Base-by-base conservation (phyloP, 257 asterid genomes). In the Gynochthodes officinalis region DNA sequence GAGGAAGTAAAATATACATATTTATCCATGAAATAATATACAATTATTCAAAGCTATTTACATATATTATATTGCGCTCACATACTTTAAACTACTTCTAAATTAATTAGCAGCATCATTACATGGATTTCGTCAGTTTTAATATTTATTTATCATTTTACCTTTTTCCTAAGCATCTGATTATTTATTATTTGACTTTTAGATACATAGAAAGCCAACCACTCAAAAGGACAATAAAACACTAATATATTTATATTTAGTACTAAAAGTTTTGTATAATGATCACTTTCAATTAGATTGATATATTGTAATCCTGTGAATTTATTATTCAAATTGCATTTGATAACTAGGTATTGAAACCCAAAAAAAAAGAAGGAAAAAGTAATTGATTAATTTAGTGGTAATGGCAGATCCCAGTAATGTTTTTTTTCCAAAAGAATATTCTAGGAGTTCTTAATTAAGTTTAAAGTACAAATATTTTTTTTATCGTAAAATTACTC, bases 391-490 rank as follows among this genome's bases (percentile, higher is more conserved):
- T 1, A 48, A 35, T 7, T 1, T 50, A 35, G 35, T 32, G 49
- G 49, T 10, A 54, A 39, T 40, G 37, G 64, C 33, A 54, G 53
- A 69, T 69, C 64, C 73, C n/a, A 53, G 64, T 37, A 53, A 50
- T 33, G 49, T 14, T 32, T 11, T 14, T 68, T 49, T n/a, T n/a
- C n/a, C n/a, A n/a, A 30, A 49, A 23, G 64, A 69, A 69, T 52
- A 69, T 12, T n/a, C 60, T 54, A 19, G 32, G 72, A 50, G 62
- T 35, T 69, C 10, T 14, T 8, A 28, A 37, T 37, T 37, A 2
- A 44, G 71, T 44, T 48, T 4, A 68, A 28, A 30, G 39, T 21
- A 49, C 48, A 52, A 32, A 11, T 21, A 21, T 52, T n/a, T 18
- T 43, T 33, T 32, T 72, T 69, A 72, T 61, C 48, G 64, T 33